These are phyloP conservation scores for Pelargonium australe DNA, from an alignment of 441 rosid species.

Conservation along the genomic window DNA sequence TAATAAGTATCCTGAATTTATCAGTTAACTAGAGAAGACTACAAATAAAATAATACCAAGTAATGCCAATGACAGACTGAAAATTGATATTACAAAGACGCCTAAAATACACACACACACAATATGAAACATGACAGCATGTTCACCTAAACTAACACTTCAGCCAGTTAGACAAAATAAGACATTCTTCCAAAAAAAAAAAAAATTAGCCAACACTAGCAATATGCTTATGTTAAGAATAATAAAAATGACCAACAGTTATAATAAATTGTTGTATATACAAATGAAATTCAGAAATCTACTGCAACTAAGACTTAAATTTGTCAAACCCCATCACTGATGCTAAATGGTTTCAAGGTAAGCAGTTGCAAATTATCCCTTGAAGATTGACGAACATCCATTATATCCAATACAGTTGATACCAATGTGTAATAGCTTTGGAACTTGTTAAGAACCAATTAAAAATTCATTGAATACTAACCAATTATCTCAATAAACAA, in stretches of 20 bases:
- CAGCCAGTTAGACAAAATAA: background rate
- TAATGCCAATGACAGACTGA: background rate
- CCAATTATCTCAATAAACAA: constrained; percentile 5
- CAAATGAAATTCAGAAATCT: background rate
- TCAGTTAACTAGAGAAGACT: background rate
- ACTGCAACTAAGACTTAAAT: background rate
- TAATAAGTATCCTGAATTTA: background rate
- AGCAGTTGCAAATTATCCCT: background rate
- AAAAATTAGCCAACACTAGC: background rate
- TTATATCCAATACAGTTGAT: background rate
- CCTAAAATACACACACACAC: background rate
- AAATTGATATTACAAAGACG: background rate
- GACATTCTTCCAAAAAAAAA: background rate
- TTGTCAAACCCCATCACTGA: background rate
- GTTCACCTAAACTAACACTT: background rate
- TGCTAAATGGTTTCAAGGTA: background rate
- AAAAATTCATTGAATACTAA: background rate
- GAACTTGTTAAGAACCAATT: background rate
- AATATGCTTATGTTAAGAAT: no score
- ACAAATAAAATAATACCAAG: background rate
- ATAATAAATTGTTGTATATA: background rate
- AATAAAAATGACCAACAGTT: no score
- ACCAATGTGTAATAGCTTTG: background rate
- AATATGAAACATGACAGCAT: background rate
- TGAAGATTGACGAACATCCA: constrained; percentile 3